Evolutionary conservation across 208 protist genomes (phyloP).

Genomic region (Crithidia brevicula): DNA sequence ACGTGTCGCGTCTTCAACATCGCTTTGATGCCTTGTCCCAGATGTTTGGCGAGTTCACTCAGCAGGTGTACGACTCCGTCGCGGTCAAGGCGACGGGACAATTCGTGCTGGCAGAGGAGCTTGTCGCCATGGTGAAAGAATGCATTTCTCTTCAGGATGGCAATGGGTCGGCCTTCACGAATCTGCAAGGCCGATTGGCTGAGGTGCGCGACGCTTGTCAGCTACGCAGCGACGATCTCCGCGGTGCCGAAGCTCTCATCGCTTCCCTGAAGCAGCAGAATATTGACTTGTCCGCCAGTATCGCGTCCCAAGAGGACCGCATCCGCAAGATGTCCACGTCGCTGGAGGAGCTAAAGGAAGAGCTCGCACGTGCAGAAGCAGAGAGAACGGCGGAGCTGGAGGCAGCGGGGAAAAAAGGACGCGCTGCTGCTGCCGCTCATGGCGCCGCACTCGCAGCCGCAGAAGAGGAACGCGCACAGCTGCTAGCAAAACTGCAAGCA

Average conservation of each 20-base stretch:
- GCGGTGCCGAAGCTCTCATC: background rate
- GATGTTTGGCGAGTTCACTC: background rate
- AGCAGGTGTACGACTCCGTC: background rate
- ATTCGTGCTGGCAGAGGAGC: background rate
- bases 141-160: background rate
- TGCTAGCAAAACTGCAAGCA: background rate
- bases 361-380: too few species aligned
- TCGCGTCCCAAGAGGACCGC: background rate
- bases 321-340: background rate
- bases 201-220: conserved; percentile 4
- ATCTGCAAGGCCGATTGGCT: background rate
- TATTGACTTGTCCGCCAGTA: background rate
- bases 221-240: background rate
- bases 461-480: background rate
- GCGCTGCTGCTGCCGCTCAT: background rate
- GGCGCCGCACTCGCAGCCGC: background rate
- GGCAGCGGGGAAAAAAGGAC: background rate
- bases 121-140: background rate
- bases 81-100: background rate
- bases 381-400: background rate
- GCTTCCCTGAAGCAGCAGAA: background rate
- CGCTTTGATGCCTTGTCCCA: conserved; percentile 1
- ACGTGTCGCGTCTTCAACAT: background rate
- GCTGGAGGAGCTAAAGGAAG: background rate
- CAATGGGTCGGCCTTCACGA: background rate